A percentile compares a stretch with the other conserved stretches of the same genome.
Evolutionary conservation across 371 early-diverging fungal genomes (phyloP).

Genomic region (Apophysomyces sp.): DNA sequence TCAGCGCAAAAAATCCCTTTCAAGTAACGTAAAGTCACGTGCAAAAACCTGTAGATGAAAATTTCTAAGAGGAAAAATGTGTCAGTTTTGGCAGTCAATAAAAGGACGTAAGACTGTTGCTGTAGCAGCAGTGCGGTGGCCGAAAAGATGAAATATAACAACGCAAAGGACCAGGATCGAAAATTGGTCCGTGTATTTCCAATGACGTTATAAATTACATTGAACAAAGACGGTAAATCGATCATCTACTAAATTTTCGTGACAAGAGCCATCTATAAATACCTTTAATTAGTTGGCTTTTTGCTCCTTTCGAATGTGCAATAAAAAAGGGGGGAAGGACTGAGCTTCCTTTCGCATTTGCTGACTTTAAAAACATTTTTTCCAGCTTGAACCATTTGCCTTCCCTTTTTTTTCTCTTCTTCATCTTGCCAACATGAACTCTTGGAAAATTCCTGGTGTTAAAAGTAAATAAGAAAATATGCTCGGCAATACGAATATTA

Average conservation of each 20-base stretch:
- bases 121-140: too few species aligned
- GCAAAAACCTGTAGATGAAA: too few species aligned
- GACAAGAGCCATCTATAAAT: background rate
- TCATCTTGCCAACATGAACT: slow-evolving; percentile 24
- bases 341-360: background rate
- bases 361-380: slow-evolving; percentile 7
- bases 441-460: slow-evolving; percentile 42
- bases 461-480: slow-evolving; percentile 25
- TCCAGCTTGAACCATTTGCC: background rate
- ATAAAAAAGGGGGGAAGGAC: background rate
- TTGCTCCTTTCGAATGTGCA: slow-evolving; percentile 1
- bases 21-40: too few species aligned
- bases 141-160: too few species aligned
- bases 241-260: background rate
- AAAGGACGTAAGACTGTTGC: too few species aligned
- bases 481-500: background rate
- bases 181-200: too few species aligned
- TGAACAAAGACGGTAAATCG: background rate
- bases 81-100: too few species aligned
- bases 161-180: too few species aligned
- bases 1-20: too few species aligned
- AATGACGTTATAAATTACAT: too few species aligned
- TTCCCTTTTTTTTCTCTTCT: background rate
- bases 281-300: background rate
- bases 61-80: too few species aligned